Base-by-base conservation (phyloP, 2,329 filamentous ascomycete species). In the Leptodontidium sp. region DNA sequence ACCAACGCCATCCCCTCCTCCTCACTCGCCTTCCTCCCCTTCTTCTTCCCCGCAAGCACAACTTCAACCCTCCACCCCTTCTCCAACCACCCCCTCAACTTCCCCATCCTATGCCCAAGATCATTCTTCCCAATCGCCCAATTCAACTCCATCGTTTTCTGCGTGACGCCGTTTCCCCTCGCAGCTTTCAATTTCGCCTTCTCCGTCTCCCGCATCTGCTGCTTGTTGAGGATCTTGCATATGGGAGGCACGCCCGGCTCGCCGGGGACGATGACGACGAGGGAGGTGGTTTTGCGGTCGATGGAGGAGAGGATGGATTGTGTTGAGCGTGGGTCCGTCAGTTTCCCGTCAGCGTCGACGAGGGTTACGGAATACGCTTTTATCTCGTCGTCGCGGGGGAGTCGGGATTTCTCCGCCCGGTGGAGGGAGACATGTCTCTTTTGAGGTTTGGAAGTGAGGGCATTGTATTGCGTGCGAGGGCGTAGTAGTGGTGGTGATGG, bases 91-190 rank as follows among this genome's bases (percentile, higher is more conserved):
- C 82, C 84, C 70, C 81, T 81, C 75, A 95, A 79, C 81, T 89
- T 88, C 76, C 86, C 86, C 79, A 96, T 78, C 77, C 90, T 87
- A 78, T 92, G 90, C n/a, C 81, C 81, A 64, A 97, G 79, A 82
- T 98, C 94, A 77, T 95, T 87, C 14, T 80, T 77, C 70, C 89
- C 90, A 76, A 97, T 97, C 43, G 91, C 90, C 94, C 94, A 98
- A 79, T 93, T 95, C 75, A 98, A 75, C 81, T 98, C 94, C n/a
- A 98, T 80, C 77, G 91, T 90, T 82, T 98, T 98, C 17, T 80
- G 77, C 72, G 83, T 84, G 45, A 81, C 76, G 24, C 77, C 74
- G 79, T 78, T 74, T 75, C 73, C 68, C 82, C 81, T 81, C 72
- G 77, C 82, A 70, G 82, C 81, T 72, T 80, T 82, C 70, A 83